Conservation (phyloP, 169 alveolate genomes). For the Eimeria mitis region DNA sequence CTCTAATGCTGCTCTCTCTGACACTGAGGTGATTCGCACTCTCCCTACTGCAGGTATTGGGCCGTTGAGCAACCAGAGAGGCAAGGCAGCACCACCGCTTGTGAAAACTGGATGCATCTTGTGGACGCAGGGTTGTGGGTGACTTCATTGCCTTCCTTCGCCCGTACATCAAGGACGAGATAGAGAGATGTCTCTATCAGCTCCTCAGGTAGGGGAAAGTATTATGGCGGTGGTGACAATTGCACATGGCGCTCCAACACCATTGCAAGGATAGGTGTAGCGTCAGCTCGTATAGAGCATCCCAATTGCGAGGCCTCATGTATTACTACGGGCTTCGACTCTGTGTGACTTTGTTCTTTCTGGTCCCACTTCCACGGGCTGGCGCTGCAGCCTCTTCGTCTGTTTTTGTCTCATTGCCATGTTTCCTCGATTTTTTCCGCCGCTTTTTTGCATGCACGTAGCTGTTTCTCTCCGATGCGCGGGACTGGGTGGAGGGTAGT, state of each 20-base stretch:
- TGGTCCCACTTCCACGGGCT: not conserved
- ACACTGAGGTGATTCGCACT: conserved; percentile 28
- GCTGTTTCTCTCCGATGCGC: not conserved
- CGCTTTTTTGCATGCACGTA: not conserved
- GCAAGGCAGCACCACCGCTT: not conserved
- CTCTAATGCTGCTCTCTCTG: conserved; percentile 48
- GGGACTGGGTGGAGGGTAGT: not conserved
- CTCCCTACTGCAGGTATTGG: not conserved
- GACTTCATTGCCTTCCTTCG: conserved; percentile 61
- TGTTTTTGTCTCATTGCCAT: not conserved
- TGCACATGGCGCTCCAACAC: not conserved
- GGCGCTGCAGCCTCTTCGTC: not conserved
- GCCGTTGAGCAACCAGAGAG: not conserved
- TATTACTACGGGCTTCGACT: not conserved
- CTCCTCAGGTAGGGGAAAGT: conserved; percentile 17
- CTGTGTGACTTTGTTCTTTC: not conserved
- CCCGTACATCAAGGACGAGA: conserved; percentile 43
- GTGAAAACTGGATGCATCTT: not conserved
- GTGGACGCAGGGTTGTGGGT: conserved; percentile 42
- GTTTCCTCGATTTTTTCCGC: not conserved
- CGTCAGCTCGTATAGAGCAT: not conserved
- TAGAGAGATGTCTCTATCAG: conserved; percentile 44
- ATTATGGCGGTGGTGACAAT: not conserved
- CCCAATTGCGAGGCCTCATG: not conserved
- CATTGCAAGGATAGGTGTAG: not conserved